Evolutionary conservation across 2,329 filamentous ascomycete species (phyloP).

Genomic region (Mollisia scopiformis): DNA sequence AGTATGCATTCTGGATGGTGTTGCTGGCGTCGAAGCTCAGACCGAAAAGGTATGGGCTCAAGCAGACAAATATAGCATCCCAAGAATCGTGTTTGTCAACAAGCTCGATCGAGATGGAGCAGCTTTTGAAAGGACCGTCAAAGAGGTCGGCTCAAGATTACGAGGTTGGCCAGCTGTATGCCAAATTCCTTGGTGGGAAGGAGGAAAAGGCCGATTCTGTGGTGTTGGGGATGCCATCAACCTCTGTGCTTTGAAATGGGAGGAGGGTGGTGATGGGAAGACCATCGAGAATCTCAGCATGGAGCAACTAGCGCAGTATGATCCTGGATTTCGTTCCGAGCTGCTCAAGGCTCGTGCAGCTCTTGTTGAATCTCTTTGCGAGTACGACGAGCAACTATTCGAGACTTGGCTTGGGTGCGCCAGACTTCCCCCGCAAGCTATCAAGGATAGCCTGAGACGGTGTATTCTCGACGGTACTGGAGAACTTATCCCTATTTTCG

Average conservation of each 20-base stretch:
- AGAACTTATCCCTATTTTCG: constrained; percentile 82
- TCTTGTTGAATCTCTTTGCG: constrained; percentile 82
- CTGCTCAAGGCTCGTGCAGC: constrained; percentile 75
- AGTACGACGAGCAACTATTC: constrained; percentile 85
- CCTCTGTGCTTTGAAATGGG: constrained; percentile 75
- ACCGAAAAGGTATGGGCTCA: constrained; percentile 97
- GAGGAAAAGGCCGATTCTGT: constrained; percentile 70
- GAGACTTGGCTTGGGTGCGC: constrained; percentile 78
- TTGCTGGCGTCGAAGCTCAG: constrained; percentile 93
- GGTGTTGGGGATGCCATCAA: constrained; percentile 86
- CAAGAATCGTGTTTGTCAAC: constrained; percentile 80
- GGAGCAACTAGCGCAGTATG: constrained; percentile 51
- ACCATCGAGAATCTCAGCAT: constrained; percentile 58
- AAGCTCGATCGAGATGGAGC: constrained; percentile 85
- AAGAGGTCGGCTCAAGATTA: constrained; percentile 80
- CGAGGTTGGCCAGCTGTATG: constrained; percentile 88
- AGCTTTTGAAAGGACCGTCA: constrained; percentile 80
- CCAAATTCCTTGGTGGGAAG: constrained; percentile 92
- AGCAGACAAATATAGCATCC: constrained; percentile 83
- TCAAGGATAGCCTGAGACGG: constrained; percentile 75
- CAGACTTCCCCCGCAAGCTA: constrained; percentile 65
- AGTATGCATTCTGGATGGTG: constrained; percentile 90
- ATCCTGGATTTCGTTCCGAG: constrained; percentile 61
- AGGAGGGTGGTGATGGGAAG: constrained; percentile 66
- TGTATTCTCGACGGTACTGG: constrained; percentile 71